phyloP scores from a whole-genome alignment of 2,329 filamentous ascomycete species.

The Diplocarpon rosae region DNA sequence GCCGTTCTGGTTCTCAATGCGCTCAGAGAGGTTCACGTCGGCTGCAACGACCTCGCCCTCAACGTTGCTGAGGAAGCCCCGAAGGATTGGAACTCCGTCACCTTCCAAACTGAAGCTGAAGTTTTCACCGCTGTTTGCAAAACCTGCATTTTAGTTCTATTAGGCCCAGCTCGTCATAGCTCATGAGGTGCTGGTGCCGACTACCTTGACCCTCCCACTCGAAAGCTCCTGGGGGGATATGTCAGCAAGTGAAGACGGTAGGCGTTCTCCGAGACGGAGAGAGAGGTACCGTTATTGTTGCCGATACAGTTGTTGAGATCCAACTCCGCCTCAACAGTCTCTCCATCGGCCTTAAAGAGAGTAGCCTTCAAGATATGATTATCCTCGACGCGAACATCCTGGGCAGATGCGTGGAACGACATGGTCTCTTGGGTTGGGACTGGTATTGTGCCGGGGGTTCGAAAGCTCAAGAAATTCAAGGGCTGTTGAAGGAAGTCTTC shows the following conservation, averaged over 20 bases:
- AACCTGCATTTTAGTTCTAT: slow-evolving; percentile 19
- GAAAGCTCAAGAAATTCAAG: too few relatives aligned
- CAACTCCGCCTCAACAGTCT: slow-evolving; percentile 33
- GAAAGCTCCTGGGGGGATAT: slow-evolving; percentile 12
- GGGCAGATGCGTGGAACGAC: slow-evolving; percentile 41
- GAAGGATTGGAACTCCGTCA: slow-evolving; percentile 32
- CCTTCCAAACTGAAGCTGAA: slow-evolving; percentile 32
- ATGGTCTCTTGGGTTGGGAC: slow-evolving; percentile 24
- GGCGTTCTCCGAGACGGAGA: neutral
- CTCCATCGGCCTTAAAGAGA: slow-evolving; percentile 34
- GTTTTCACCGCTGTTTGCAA: slow-evolving; percentile 28
- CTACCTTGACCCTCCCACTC: slow-evolving; percentile 28
- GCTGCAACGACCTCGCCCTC: slow-evolving; percentile 27
- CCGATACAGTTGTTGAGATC: slow-evolving; percentile 45
- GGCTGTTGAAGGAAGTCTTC: too few relatives aligned
- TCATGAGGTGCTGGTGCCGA: neutral
- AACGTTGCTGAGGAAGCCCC: slow-evolving; percentile 27
- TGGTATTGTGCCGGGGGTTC: too few relatives aligned
- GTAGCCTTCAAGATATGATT: slow-evolving; percentile 42
- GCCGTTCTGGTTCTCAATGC: slow-evolving; percentile 32
- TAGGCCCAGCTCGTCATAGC: neutral
- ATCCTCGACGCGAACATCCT: slow-evolving; percentile 36
- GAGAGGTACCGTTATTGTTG: slow-evolving; percentile 37
- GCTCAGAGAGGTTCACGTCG: slow-evolving; percentile 34
- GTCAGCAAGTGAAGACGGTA: neutral